Evolutionary conservation across 805 yeast genomes (phyloP).

Genomic region (Starmerella roubikii): DNA sequence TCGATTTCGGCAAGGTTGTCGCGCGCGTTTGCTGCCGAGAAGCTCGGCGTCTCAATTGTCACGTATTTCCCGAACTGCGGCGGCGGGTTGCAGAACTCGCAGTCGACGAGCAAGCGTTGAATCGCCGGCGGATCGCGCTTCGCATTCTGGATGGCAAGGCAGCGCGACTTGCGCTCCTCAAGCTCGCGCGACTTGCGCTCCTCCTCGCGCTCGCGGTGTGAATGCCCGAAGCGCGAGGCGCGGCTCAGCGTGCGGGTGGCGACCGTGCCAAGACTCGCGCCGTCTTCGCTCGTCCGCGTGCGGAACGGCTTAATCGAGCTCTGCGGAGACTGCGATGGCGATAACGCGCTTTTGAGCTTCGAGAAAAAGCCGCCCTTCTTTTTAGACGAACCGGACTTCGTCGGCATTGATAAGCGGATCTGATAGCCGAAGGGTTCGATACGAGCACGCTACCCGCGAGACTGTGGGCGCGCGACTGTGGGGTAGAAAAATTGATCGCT

Average conservation of each 20-base stretch:
- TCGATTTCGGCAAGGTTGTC: constrained; percentile 10
- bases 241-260: constrained; percentile 16
- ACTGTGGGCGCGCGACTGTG: too few species aligned
- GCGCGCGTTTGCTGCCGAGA: constrained; percentile 11
- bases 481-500: too few species aligned
- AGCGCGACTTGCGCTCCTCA: constrained; percentile 19
- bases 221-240: constrained; percentile 6
- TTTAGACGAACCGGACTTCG: background rate
- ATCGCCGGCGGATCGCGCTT: constrained; percentile 22
- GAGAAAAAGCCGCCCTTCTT: constrained; percentile 11
- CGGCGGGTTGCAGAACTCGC: constrained; percentile 24
- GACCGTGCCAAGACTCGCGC: constrained; percentile 3
- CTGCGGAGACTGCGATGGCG: constrained; percentile 1
- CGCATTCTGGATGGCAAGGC: constrained; percentile 21
- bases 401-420: too few species aligned
- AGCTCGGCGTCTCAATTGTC: constrained; percentile 14
- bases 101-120: constrained; percentile 22
- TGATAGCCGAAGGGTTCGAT: too few species aligned
- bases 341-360: constrained; percentile 10
- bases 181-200: constrained; percentile 14
- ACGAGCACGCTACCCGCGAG: too few species aligned
- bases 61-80: constrained; percentile 16
- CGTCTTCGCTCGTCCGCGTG: constrained; percentile 1
- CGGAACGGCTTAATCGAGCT: background rate
- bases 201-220: constrained; percentile 4